Percentiles rank a stretch among this genome's conserved stretches.
These are phyloP conservation scores for Vicia sativa DNA, from an alignment of 306 rosid genomes.

Conservation along the genomic window DNA sequence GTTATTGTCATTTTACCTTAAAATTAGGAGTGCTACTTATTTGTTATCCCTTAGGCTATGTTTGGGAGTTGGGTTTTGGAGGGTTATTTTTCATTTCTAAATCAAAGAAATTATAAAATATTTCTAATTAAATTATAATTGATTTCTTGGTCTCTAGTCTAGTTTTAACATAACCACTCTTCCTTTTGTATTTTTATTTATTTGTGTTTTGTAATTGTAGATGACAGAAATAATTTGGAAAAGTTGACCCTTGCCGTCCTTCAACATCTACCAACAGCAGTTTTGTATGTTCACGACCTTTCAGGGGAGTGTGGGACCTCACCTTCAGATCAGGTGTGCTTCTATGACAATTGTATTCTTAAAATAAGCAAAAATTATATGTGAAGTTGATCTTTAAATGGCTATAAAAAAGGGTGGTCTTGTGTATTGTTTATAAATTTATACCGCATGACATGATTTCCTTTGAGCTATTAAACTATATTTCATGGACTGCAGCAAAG, in stretches of 20 bases:
- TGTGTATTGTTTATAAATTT: slow-evolving; percentile 12
- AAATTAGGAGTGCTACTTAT: not conserved
- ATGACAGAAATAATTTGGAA: slow-evolving; percentile 91
- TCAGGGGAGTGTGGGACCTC: slow-evolving; percentile 97
- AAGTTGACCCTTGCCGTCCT: slow-evolving; percentile 93
- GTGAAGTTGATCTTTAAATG: slow-evolving; percentile 15
- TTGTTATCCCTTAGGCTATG: not conserved
- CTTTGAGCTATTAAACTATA: slow-evolving; percentile 2
- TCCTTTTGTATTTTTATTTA: not conserved
- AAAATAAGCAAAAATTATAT: slow-evolving; percentile 19
- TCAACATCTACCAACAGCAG: slow-evolving; percentile 86
- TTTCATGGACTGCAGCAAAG: not conserved
- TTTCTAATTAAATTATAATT: not conserved
- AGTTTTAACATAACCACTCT: not conserved
- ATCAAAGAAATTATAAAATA: no score
- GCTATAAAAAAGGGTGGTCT: not conserved
- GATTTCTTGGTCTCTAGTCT: slow-evolving; percentile 24
- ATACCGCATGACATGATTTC: slow-evolving; percentile 25
- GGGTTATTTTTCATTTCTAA: no score
- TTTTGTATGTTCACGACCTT: slow-evolving; percentile 91
- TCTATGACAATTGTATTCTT: slow-evolving; percentile 32
- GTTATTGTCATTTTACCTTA: slow-evolving; percentile 6
- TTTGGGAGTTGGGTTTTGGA: no score
- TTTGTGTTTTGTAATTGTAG: slow-evolving; percentile 44
- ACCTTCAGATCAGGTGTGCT: slow-evolving; percentile 90